phyloP scores from a whole-genome alignment of 805 yeast genomes.

The Clavispora carvajalis region DNA sequence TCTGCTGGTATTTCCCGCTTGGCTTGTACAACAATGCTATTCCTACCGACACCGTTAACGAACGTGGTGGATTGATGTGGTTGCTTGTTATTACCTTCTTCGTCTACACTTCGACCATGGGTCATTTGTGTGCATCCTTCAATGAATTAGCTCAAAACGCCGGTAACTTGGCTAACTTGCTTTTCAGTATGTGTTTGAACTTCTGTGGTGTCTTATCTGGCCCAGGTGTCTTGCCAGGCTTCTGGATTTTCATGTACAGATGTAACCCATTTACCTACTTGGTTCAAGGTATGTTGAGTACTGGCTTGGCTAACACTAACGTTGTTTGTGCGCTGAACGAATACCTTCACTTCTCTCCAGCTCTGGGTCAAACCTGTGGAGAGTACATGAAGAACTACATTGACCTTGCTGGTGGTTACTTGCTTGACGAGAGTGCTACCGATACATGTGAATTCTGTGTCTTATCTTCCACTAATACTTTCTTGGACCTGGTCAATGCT shows the following conservation, averaged over 20 bases:
- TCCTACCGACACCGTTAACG: slow-evolving; percentile 14
- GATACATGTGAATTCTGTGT: slow-evolving; percentile 57
- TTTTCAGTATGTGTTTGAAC: slow-evolving; percentile 36
- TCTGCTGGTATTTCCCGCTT: slow-evolving; percentile 55
- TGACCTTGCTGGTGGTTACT: slow-evolving; percentile 46
- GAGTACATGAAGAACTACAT: slow-evolving; percentile 45
- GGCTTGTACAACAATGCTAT: slow-evolving; percentile 16
- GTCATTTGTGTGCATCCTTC: slow-evolving; percentile 20
- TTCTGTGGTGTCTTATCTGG: slow-evolving; percentile 74
- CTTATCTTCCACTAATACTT: slow-evolving; percentile 51
- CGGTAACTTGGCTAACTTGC: slow-evolving; percentile 20
- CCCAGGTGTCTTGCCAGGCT: slow-evolving; percentile 62
- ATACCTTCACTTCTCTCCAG: slow-evolving; percentile 30
- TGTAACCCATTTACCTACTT: slow-evolving; percentile 70
- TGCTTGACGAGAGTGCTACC: slow-evolving; percentile 51
- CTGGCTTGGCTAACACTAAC: slow-evolving; percentile 45
- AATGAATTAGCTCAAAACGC: slow-evolving; percentile 21
- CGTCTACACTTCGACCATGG: slow-evolving; percentile 19
- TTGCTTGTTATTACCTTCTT: slow-evolving; percentile 16
- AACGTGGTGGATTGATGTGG: slow-evolving; percentile 38
- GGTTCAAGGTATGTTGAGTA: slow-evolving; percentile 17
- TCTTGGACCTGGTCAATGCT: slow-evolving; percentile 43
- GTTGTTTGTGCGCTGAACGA: slow-evolving; percentile 43
- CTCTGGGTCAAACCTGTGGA: slow-evolving; percentile 60
- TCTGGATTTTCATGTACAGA: slow-evolving; percentile 83